Percentiles rank a stretch among this genome's conserved stretches.
These are phyloP conservation scores for Podospora fimiseda DNA, from an alignment of 495 filamentous ascomycete species.

Conservation along the genomic window DNA sequence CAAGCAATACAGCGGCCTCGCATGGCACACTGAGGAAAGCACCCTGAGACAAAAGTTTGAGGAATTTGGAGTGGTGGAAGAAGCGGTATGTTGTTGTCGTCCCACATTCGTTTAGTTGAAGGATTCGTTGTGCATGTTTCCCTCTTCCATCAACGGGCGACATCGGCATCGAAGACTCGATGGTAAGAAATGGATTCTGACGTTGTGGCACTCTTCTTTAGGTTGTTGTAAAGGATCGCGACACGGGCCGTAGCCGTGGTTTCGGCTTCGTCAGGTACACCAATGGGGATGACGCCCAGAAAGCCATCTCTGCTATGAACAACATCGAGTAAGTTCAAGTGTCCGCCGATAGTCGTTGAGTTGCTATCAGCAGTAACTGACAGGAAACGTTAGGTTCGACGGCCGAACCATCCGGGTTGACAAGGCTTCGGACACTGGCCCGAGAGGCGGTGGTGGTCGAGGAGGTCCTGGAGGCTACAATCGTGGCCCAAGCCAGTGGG, in stretches of 20 bases:
- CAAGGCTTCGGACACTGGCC: constrained; percentile 78
- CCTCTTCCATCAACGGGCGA: neutral
- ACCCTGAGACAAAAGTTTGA: constrained; percentile 81
- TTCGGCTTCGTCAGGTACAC: constrained; percentile 94
- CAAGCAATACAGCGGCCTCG: constrained; percentile 66
- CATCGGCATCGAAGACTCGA: neutral
- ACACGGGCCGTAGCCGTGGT: constrained; percentile 90
- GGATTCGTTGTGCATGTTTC: neutral
- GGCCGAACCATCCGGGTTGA: constrained; percentile 93
- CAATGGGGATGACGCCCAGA: constrained; percentile 73
- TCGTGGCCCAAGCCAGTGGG: constrained; percentile 27
- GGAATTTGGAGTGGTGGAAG: constrained; percentile 80
- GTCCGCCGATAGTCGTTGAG: no score
- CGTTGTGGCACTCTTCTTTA: constrained; percentile 31
- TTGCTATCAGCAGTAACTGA: constrained; percentile 10
- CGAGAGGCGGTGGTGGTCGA: constrained; percentile 49
- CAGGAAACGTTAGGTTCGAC: constrained; percentile 64
- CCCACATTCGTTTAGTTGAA: constrained; percentile 15
- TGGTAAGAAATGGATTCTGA: constrained; percentile 14
- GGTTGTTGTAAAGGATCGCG: constrained; percentile 97
- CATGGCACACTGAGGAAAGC: constrained; percentile 91
- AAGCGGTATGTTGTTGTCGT: constrained; percentile 74
- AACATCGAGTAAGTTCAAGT: constrained; percentile 77
- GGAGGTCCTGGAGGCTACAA: constrained; percentile 29
- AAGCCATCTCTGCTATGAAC: constrained; percentile 81